Base-by-base conservation (phyloP, 2,329 filamentous ascomycete genomes). In the Lizonia empirigonia region DNA sequence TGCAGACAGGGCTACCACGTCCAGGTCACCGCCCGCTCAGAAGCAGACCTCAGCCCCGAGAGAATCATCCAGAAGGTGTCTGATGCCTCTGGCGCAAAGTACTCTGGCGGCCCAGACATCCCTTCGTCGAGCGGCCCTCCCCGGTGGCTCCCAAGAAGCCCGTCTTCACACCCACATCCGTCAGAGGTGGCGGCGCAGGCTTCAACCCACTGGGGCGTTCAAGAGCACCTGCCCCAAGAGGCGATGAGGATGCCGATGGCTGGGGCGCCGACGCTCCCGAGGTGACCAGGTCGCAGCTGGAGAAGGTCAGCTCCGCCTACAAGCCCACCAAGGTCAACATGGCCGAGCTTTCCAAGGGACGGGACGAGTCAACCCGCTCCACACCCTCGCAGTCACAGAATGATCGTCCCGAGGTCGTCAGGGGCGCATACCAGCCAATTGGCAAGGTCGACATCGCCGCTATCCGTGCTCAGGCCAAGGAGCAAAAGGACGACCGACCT, bases 361-460 rank as follows among this genome's bases (percentile, higher is more conserved):
- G 85, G 58, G 82, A 82, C 62, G 82, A 89, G 58, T 80, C 87
- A 9, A 85, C 87, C n/a, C 76, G 83, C 59, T 84, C 83, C 67
- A 78, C 81, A 45, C 73, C 78, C 44, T 72, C 80, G 23, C 64
- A 76, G 32, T 75, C 82, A 37, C 79, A 83, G 35, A 71, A 72
- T 38, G 68, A 74, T 19, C 64, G 68, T 19, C 70, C 76, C 9
- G 88, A 91, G 68, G 83, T 97, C 16, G 85, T 97, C 42, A 89
- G 78, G 67, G 94, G 94, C 35, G 88, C 83, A 13, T 99, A 99
- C 74, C 91, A 97, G 72, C 94, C 94, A 16, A 79, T 99, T 63
- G 94, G 94, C 49, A 97, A 97, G 77, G 89, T 99, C n/a, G 92
- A 99, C 68, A 97, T 99, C 75, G 89, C 88, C 19, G 92, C 91